Conservation (phyloP, 163 green algal species). For the Scenedesmus sp. region DNA sequence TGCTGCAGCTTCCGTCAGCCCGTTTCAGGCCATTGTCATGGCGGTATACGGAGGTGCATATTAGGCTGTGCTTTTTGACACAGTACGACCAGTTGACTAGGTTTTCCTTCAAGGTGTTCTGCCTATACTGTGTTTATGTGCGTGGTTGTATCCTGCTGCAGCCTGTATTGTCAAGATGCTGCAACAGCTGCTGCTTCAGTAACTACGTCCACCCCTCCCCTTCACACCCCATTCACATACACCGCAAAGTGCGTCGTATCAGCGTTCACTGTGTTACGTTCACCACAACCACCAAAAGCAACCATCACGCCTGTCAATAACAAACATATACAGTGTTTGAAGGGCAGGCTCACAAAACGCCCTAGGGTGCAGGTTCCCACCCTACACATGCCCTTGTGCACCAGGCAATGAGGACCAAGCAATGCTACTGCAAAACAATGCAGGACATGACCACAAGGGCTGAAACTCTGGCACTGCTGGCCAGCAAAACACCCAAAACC, state of each 20-base stretch:
- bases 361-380: constrained; percentile 1
- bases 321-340: not conserved
- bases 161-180: not conserved
- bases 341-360: not conserved
- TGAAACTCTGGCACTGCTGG: not conserved
- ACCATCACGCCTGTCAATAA: not conserved
- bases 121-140: not conserved
- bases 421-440: not conserved
- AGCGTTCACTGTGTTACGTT: not conserved
- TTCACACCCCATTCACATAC: not conserved
- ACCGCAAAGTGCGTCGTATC: not conserved
- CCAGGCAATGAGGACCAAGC: not conserved
- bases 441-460: not conserved
- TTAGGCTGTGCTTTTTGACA: not conserved
- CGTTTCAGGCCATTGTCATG: too few species aligned
- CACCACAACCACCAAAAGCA: not conserved
- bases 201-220: not conserved
- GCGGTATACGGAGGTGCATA: too few species aligned
- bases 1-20: too few species aligned
- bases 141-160: not conserved
- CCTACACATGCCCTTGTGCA: not conserved
- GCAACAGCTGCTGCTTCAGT: not conserved
- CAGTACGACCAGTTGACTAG: not conserved
- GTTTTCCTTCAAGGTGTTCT: not conserved
- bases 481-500: not conserved